A percentile compares a stretch with the other conserved stretches of the same genome.
These are phyloP conservation scores for Echium plantagineum DNA, from an alignment of 257 asterid genomes.

Conservation along the genomic window DNA sequence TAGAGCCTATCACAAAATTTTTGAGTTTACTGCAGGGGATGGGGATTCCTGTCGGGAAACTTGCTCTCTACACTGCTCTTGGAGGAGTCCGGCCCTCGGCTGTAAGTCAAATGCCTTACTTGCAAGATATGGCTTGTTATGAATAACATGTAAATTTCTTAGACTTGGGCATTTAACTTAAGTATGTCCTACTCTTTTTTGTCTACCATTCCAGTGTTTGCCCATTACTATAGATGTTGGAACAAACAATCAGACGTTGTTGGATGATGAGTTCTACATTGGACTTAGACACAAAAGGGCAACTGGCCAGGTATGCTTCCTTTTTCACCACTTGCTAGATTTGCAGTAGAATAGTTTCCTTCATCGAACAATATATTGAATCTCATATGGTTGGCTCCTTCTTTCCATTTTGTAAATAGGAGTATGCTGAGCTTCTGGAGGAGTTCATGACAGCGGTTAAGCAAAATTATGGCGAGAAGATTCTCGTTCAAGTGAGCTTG, in stretches of 20 bases:
- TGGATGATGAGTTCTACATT: conserved; percentile 81
- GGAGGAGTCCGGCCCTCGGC: conserved; percentile 97
- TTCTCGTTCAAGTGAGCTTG: conserved; percentile 53
- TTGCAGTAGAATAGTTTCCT: conserved; percentile 4
- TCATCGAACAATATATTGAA: conserved; percentile 3
- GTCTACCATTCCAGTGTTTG: conserved; percentile 41
- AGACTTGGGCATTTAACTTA: not conserved
- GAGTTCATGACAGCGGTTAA: conserved; percentile 86
- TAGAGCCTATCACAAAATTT: not conserved
- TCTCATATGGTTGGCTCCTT: conserved; percentile 7
- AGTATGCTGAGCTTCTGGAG: conserved; percentile 70
- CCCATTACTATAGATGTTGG: conserved; percentile 92
- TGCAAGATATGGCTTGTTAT: not conserved
- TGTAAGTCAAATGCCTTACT: conserved; percentile 32
- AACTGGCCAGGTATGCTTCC: conserved; percentile 52
- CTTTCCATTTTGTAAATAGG: conserved; percentile 28
- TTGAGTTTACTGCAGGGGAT: conserved; percentile 51
- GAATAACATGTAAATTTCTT: not conserved
- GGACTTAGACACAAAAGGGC: conserved; percentile 78
- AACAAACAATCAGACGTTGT: conserved; percentile 61
- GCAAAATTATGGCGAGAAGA: conserved; percentile 81
- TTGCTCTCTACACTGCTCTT: conserved; percentile 83
- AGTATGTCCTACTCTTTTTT: not conserved
- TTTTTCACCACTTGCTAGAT: conserved; percentile 5
- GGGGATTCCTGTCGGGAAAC: conserved; percentile 98